Evolutionary conservation across 2,329 filamentous ascomycete species (phyloP).

Genomic region (Aspergillus ochraceoroseus): DNA sequence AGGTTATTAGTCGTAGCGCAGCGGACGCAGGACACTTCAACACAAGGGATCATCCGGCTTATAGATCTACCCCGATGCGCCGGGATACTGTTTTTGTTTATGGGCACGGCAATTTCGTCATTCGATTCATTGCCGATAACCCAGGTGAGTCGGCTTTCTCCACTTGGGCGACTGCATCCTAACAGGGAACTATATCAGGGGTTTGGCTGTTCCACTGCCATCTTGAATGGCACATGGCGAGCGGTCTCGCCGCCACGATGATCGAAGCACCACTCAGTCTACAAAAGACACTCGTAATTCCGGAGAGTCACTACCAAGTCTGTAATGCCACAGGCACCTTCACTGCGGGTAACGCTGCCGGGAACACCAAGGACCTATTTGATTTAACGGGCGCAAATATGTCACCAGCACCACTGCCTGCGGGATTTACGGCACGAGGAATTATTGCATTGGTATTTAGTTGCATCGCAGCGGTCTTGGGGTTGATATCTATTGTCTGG

Average conservation of each 20-base stretch:
- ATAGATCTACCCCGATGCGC: conserved; percentile 44
- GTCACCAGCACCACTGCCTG: conserved; percentile 54
- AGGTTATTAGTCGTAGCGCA: conserved; percentile 45
- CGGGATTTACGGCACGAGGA: conserved; percentile 64
- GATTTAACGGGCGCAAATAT: conserved; percentile 59
- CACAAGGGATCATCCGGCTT: conserved; percentile 29
- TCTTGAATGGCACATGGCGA: conserved; percentile 49
- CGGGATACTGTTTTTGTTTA: conserved; percentile 50
- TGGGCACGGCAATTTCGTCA: conserved; percentile 49
- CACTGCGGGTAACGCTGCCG: conserved; percentile 66
- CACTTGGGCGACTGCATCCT: too few species aligned
- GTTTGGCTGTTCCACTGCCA: conserved; percentile 47
- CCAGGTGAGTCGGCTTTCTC: conserved; percentile 32
- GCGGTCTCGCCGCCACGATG: conserved; percentile 50
- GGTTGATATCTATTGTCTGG: conserved; percentile 62
- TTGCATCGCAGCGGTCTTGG: conserved; percentile 61
- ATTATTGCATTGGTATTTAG: conserved; percentile 71
- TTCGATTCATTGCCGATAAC: conserved; percentile 51
- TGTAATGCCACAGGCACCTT: conserved; percentile 46
- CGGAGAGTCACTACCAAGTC: conserved; percentile 3
- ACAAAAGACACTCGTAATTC: conserved; percentile 5
- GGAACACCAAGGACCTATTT: conserved; percentile 58
- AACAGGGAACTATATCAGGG: too few species aligned
- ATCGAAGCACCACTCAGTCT: conserved; percentile 45
- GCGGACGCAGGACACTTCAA: conserved; percentile 26